Evolutionary conservation across 2,329 filamentous ascomycete genomes (phyloP).

Genomic region (Phialophora verrucosa): DNA sequence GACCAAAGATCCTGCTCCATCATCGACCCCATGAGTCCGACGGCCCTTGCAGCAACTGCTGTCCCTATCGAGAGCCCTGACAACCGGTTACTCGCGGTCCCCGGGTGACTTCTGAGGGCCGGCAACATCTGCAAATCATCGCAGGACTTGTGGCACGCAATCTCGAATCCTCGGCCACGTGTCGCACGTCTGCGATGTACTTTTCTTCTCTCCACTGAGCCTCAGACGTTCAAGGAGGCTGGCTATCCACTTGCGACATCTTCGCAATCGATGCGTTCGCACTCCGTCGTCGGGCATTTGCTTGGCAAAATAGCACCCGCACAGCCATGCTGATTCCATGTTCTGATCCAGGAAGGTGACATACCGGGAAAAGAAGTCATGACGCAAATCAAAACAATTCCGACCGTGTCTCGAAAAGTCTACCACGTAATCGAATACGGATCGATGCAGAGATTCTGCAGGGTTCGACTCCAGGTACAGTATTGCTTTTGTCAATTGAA

Average conservation of each 20-base stretch:
- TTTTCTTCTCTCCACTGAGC: conserved; percentile 11
- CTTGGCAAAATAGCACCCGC: not conserved
- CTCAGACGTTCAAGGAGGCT: not conserved
- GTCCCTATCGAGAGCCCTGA: not conserved
- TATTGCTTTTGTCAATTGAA: not conserved
- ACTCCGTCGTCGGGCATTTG: not conserved
- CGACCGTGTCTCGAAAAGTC: not conserved
- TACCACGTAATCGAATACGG: not conserved
- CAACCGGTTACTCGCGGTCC: conserved; percentile 1
- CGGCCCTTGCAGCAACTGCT: conserved; percentile 22
- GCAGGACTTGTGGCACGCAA: conserved; percentile 6
- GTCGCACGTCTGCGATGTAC: conserved; percentile 14
- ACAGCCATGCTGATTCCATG: not conserved
- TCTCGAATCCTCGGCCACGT: conserved; percentile 11
- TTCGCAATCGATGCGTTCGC: not conserved
- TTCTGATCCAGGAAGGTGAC: not conserved
- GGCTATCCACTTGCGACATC: not conserved
- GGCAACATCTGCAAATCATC: conserved; percentile 9
- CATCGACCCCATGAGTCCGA: conserved; percentile 12
- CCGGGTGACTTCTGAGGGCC: not conserved
- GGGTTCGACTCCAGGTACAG: not conserved
- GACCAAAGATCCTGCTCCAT: conserved; percentile 18
- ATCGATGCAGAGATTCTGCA: not conserved
- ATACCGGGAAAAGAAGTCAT: conserved; percentile 4
- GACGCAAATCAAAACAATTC: conserved; percentile 3